These are phyloP conservation scores for Parsonsia alboflavescens DNA, from an alignment of 257 asterid genomes.

Conservation along the genomic window DNA sequence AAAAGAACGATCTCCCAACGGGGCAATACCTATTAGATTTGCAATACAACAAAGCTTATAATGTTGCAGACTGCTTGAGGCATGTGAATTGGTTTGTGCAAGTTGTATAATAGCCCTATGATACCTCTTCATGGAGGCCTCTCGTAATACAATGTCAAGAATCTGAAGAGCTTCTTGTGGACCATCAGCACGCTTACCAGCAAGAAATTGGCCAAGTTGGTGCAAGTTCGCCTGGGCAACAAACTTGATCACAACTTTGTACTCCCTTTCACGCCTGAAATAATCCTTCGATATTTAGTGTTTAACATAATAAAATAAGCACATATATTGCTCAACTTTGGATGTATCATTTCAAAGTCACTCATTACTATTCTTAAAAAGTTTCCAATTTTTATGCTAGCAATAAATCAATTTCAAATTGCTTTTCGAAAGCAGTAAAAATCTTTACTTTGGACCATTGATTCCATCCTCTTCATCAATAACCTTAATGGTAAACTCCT, in stretches of 20 bases:
- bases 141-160: conserved; percentile 90
- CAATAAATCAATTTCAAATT: neutral
- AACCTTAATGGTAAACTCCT: conserved; percentile 76
- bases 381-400: neutral
- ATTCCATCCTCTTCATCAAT: conserved; percentile 73
- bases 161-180: conserved; percentile 95
- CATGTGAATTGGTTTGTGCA: neutral
- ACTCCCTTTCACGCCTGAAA: conserved; percentile 78
- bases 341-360: too few species aligned
- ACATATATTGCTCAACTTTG: neutral
- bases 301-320: neutral
- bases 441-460: conserved; percentile 76
- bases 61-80: neutral
- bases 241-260: conserved; percentile 76
- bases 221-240: conserved; percentile 84
- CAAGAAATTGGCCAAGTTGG: conserved; percentile 87
- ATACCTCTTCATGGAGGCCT: conserved; percentile 78
- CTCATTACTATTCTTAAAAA: neutral
- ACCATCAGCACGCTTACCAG: conserved; percentile 92
- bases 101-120: neutral
- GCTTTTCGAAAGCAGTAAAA: neutral
- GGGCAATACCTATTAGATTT: conserved; percentile 63
- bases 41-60: neutral
- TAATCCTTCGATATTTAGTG: neutral
- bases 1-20: conserved; percentile 89